A percentile compares a stretch with the other conserved stretches of the same genome.
These are phyloP conservation scores for Pisolithus marmoratus DNA, from an alignment of 768 basidiomycete genomes.

Conservation along the genomic window DNA sequence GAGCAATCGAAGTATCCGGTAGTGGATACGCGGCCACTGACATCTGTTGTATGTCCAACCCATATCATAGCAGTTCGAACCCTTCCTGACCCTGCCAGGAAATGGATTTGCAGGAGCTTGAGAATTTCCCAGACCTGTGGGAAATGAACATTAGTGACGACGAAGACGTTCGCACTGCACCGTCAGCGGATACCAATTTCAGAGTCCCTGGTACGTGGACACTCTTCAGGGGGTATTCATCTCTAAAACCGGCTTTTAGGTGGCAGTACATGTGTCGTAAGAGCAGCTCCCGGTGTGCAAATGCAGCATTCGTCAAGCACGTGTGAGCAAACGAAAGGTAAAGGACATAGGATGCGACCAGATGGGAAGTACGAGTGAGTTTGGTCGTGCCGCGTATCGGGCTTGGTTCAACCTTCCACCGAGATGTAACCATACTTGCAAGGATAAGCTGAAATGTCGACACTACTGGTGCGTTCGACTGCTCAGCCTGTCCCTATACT, in stretches of 20 bases:
- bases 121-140: conserved; percentile 69
- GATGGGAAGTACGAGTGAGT: conserved; percentile 64
- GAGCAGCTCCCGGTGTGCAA: background rate
- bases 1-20: conserved; percentile 54
- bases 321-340: conserved; percentile 1
- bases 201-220: conserved; percentile 18
- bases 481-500: conserved; percentile 3
- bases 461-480: conserved; percentile 60
- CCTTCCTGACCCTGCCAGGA: conserved; percentile 34
- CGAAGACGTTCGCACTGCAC: conserved; percentile 12
- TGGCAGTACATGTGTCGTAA: background rate
- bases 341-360: conserved; percentile 36
- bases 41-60: conserved; percentile 41
- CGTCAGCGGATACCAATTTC: conserved; percentile 32
- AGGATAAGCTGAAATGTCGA: conserved; percentile 67
- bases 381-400: background rate
- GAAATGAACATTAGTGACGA: conserved; percentile 33
- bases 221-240: background rate
- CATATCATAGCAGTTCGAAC: background rate
- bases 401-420: background rate
- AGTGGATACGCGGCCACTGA: conserved; percentile 65
- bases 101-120: conserved; percentile 58
- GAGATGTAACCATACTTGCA: conserved; percentile 79
- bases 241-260: background rate
- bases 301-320: background rate